Percentiles rank a stretch among this genome's conserved stretches.
Conservation (phyloP, 23 red algal species). For the Gracilaria domingensis region DNA sequence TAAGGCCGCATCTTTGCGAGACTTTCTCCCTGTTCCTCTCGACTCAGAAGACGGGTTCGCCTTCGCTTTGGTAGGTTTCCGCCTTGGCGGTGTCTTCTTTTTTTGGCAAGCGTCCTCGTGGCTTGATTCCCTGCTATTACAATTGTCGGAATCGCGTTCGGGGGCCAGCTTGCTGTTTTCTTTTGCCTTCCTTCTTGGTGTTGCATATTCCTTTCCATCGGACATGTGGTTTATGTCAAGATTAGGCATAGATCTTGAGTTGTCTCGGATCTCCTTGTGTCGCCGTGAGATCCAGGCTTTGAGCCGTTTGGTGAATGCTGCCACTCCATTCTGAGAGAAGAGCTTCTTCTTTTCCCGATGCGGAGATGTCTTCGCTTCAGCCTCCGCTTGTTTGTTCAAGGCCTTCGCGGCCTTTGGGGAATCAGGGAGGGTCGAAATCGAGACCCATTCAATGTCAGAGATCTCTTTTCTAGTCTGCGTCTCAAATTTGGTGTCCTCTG, state of each 20-base stretch:
- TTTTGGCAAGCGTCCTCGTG: background rate
- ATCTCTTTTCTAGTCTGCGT: conserved; percentile 96
- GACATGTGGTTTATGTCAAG: background rate
- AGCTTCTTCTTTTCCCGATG: conserved; percentile 32
- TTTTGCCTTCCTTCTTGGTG: background rate
- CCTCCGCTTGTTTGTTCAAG: background rate
- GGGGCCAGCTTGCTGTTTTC: background rate
- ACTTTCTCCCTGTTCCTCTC: background rate
- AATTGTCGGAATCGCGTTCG: background rate
- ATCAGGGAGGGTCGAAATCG: conserved; percentile 42
- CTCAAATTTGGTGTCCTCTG: conserved; percentile 81
- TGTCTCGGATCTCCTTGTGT: conserved; percentile 11
- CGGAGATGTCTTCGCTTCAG: conserved; percentile 15
- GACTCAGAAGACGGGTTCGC: conserved; percentile 8
- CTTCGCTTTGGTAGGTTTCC: background rate
- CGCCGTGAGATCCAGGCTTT: conserved; percentile 59
- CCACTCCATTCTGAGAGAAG: conserved; percentile 59
- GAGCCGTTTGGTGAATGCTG: conserved; percentile 61
- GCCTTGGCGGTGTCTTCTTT: conserved; percentile 15
- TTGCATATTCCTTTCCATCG: background rate
- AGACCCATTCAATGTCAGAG: conserved; percentile 90
- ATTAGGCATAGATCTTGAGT: conserved; percentile 15
- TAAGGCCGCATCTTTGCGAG: conserved; percentile 36
- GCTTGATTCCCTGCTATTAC: background rate
- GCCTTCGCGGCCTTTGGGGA: conserved; percentile 49